Conservation (phyloP, 2,329 filamentous ascomycete genomes). For the Trichothecium sympodiale region DNA sequence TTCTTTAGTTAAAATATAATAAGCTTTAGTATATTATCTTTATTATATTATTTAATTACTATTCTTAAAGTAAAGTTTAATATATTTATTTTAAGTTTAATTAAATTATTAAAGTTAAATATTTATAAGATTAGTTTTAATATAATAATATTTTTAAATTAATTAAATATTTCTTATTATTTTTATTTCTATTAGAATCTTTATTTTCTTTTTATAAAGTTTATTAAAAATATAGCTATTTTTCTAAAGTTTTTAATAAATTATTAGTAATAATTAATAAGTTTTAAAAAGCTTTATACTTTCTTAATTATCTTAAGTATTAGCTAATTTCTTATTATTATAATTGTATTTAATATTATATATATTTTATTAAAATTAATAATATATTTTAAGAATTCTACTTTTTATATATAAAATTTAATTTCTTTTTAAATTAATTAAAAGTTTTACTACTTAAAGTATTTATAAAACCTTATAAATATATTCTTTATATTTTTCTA, state of each 20-base stretch:
- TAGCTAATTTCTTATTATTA: no score
- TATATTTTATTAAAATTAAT: not conserved
- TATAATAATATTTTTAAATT: not conserved
- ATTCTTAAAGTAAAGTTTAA: no score
- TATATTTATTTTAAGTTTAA: not conserved
- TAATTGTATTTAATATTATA: not conserved
- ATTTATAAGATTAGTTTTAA: no score
- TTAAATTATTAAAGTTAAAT: not conserved
- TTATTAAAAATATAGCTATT: not conserved
- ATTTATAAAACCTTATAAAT: no score
- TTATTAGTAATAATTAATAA: not conserved
- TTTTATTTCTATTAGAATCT: not conserved
- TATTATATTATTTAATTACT: no score
- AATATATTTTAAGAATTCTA: not conserved
- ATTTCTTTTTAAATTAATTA: no score
- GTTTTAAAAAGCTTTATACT: no score
- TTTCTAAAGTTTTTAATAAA: not conserved
- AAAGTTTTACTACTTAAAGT: no score
- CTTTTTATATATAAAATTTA: not conserved
- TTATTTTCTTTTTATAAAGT: not conserved
- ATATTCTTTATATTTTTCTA: no score
- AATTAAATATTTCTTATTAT: not conserved
- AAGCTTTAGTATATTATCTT: not conserved
- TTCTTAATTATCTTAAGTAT: no score
- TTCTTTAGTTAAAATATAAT: not conserved